A percentile compares a stretch with the other conserved stretches of the same genome.
Conservation (phyloP, 2,329 filamentous ascomycete species). For the Trichophyton verrucosum region DNA sequence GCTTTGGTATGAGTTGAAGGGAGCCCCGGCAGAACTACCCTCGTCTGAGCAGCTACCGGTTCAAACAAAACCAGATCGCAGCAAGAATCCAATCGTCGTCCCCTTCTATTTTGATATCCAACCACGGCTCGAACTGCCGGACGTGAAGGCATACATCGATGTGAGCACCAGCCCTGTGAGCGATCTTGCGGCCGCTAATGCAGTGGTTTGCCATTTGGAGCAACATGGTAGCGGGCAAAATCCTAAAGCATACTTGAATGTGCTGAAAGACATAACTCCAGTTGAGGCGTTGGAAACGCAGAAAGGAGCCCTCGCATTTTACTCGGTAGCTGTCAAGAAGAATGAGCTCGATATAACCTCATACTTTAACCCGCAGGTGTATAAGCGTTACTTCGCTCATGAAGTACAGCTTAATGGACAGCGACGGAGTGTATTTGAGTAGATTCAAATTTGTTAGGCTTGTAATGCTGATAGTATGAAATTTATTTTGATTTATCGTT, state of each 20-base stretch:
- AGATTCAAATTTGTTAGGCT: neutral
- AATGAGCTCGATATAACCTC: neutral
- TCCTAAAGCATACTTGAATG: neutral
- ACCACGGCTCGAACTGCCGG: neutral
- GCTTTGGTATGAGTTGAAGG: neutral
- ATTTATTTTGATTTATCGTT: neutral
- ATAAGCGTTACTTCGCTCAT: neutral
- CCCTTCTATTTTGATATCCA: constrained; percentile 1
- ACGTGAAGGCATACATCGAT: neutral
- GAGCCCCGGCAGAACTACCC: neutral
- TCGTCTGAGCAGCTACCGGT: neutral
- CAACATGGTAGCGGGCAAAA: neutral
- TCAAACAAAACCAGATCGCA: neutral
- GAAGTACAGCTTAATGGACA: neutral
- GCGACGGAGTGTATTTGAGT: neutral
- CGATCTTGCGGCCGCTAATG: neutral
- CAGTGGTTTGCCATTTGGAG: neutral
- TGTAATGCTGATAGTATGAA: neutral
- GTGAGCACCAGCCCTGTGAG: neutral
- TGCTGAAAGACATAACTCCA: neutral
- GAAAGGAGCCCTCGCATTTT: neutral
- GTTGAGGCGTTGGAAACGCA: neutral
- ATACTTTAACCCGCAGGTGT: neutral
- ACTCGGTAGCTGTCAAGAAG: neutral
- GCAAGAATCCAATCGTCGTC: neutral